phyloP scores from a whole-genome alignment of 371 early-diverging fungal genomes.

The Syncephalastrum monosporum region DNA sequence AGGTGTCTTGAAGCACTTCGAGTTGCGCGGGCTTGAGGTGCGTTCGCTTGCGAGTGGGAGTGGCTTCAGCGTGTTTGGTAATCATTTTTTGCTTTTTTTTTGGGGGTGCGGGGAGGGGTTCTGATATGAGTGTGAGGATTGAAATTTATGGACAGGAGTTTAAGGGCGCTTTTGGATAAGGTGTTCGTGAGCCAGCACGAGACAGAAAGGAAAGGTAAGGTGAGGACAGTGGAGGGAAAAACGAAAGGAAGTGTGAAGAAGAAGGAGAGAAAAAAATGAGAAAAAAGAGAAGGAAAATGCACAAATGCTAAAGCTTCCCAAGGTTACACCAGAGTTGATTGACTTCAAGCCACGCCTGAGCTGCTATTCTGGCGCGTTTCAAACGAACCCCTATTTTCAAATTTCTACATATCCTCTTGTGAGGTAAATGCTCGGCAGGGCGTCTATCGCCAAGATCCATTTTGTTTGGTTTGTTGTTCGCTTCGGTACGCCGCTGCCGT shows the following conservation, averaged over 20 bases:
- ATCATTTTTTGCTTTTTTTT: too few relatives aligned
- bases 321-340: too few relatives aligned
- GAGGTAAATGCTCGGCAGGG: too few relatives aligned
- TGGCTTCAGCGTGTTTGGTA: slow-evolving; percentile 11
- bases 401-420: too few relatives aligned
- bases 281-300: background rate
- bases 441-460: too few relatives aligned
- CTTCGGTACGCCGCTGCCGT: too few relatives aligned
- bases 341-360: too few relatives aligned
- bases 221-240: slow-evolving; percentile 7
- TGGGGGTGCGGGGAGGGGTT: background rate
- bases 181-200: slow-evolving; percentile 22
- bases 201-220: slow-evolving; percentile 12
- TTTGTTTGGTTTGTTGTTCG: too few relatives aligned
- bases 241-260: slow-evolving; percentile 7
- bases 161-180: background rate
- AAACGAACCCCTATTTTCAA: too few relatives aligned
- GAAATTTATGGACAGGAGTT: slow-evolving; percentile 3
- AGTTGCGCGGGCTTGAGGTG: slow-evolving; percentile 30
- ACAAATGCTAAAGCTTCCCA: background rate
- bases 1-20: slow-evolving; percentile 28
- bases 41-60: slow-evolving; percentile 37
- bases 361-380: too few relatives aligned
- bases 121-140: background rate
- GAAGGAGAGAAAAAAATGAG: background rate